phyloP scores from a whole-genome alignment of 73 alveolate species.

The Stentor roeselii region DNA sequence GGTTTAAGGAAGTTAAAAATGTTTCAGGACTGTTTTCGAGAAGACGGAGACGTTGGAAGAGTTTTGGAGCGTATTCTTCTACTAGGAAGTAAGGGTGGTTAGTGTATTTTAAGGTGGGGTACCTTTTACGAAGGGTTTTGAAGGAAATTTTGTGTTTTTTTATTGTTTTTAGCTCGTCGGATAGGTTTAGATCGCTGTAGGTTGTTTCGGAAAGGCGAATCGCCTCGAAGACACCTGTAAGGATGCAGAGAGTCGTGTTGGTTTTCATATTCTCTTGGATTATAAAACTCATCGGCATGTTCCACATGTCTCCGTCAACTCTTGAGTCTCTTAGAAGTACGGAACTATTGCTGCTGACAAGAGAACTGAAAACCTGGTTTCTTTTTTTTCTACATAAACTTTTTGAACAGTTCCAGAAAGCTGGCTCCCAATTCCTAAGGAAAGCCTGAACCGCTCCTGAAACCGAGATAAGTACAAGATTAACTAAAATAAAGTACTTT shows the following conservation, averaged over 20 bases:
- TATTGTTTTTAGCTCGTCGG: background rate
- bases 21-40: conserved; percentile 49
- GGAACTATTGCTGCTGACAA: background rate
- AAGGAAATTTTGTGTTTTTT: too few relatives aligned
- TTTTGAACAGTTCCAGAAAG: background rate
- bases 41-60: conserved; percentile 48
- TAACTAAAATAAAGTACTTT: too few relatives aligned
- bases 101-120: background rate
- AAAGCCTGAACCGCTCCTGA: conserved; percentile 8
- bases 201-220: background rate
- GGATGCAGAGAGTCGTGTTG: conserved; percentile 16
- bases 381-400: background rate
- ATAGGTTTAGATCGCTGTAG: background rate
- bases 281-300: background rate
- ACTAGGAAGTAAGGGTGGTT: conserved; percentile 15
- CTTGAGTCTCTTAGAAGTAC: background rate
- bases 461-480: background rate
- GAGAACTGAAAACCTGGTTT: background rate
- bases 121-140: background rate
- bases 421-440: background rate
- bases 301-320: conserved; percentile 13
- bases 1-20: conserved; percentile 50
- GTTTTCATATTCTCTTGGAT: background rate
- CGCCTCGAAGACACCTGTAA: conserved; percentile 7
- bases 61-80: conserved; percentile 57